Conservation (phyloP, 2,329 filamentous ascomycete genomes). For the Colletotrichum sidae region DNA sequence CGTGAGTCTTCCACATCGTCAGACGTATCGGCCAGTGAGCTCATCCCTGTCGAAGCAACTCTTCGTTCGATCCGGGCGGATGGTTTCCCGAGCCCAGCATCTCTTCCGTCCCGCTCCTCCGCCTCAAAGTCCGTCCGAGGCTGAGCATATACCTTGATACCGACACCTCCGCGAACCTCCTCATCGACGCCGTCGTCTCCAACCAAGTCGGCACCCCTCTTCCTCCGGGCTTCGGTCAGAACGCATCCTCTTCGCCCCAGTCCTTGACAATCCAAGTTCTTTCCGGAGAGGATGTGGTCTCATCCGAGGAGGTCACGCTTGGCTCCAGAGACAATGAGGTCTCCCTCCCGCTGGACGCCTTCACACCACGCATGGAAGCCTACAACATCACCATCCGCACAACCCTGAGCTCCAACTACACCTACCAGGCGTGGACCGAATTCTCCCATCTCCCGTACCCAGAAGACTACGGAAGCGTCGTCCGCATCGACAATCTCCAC, state of each 20-base stretch:
- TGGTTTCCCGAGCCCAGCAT: slow-evolving; percentile 51
- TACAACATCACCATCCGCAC: slow-evolving; percentile 53
- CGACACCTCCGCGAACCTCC: slow-evolving; percentile 54
- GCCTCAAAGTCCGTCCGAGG: slow-evolving; percentile 58
- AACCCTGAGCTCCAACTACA: slow-evolving; percentile 8
- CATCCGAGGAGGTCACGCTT: slow-evolving; percentile 47
- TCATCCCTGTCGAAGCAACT: slow-evolving; percentile 41
- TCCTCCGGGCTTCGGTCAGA: slow-evolving; percentile 35
- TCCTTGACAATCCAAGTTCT: slow-evolving; percentile 52
- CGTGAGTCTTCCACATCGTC: slow-evolving; percentile 2
- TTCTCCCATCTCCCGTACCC: slow-evolving; percentile 56
- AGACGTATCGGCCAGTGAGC: neutral
- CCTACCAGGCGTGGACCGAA: slow-evolving; percentile 44
- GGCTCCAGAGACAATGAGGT: slow-evolving; percentile 51
- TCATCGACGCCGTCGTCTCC: slow-evolving; percentile 57
- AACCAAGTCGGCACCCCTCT: slow-evolving; percentile 53
- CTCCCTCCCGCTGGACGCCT: slow-evolving; percentile 49
- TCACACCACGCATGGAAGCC: slow-evolving; percentile 50
- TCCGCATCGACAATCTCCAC: slow-evolving; percentile 58
- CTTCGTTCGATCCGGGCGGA: slow-evolving; percentile 58
- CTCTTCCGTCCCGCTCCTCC: slow-evolving; percentile 48
- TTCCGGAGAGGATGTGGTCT: slow-evolving; percentile 45
- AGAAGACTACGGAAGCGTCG: slow-evolving; percentile 52
- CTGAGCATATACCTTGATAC: slow-evolving; percentile 59
- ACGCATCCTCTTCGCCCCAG: slow-evolving; percentile 39